phyloP scores from a whole-genome alignment of 345 rosid genomes.

The Gossypium arboreum region DNA sequence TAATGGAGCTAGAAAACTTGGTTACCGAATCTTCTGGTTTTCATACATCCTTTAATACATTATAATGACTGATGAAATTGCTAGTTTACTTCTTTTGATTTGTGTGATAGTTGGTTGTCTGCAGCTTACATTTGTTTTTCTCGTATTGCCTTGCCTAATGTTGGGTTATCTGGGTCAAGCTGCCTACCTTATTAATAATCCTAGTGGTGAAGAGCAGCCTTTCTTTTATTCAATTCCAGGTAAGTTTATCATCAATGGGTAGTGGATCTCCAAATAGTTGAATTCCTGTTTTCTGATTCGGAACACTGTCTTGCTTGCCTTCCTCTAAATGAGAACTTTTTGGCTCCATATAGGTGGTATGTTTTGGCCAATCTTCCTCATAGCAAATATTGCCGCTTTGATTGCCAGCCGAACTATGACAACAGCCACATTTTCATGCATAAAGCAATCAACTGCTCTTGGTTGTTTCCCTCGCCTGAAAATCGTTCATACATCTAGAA shows the following conservation, averaged over 20 bases:
- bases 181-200: constrained; percentile 78
- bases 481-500: constrained; percentile 95
- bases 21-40: constrained; percentile 20
- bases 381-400: constrained; percentile 90
- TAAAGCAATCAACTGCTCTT: constrained; percentile 92
- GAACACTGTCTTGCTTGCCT: not conserved
- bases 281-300: constrained; percentile 5
- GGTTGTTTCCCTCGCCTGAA: constrained; percentile 99
- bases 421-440: constrained; percentile 98
- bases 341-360: constrained; percentile 52
- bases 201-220: constrained; percentile 50
- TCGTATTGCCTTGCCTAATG: constrained; percentile 90
- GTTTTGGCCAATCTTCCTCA: constrained; percentile 82
- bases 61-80: not conserved
- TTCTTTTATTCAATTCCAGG: constrained; percentile 93
- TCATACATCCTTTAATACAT: not conserved
- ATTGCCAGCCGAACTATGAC: constrained; percentile 99
- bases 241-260: constrained; percentile 34
- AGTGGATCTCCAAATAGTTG: not conserved
- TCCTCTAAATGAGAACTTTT: constrained; percentile 12
- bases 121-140: constrained; percentile 98
- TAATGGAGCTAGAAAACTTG: constrained; percentile 32
- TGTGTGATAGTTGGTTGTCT: constrained; percentile 36
- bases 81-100: constrained; percentile 25
- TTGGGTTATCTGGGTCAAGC: constrained; percentile 99